Base-by-base conservation (phyloP, 352 stramenopile genomes). In the Globisporangium apiculatum region DNA sequence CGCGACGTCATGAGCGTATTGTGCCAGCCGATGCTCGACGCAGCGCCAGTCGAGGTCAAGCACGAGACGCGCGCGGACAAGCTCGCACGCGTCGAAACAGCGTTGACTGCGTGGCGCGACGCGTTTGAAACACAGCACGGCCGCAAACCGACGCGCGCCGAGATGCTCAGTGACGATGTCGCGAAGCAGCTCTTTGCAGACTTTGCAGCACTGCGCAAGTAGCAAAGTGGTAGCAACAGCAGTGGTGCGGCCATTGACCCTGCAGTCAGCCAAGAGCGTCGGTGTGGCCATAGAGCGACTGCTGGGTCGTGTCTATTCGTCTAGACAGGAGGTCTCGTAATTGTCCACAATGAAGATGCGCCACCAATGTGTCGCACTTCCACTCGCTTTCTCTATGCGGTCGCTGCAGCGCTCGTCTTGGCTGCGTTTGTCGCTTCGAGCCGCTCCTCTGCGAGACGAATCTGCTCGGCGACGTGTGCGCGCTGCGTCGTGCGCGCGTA, bases 1-100 rank as follows among this genome's bases (percentile, higher is more conserved):
- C 56, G 72, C 5, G 83, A 90, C 50, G 59, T 94, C 47, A 93
- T 94, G 83, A 91, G 79, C 56, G 85, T 94, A 46, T 66, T 94
- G 31, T 94, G 85, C 24, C 85, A 94, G 55, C 85, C 85, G 1
- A 87, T 94, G 61, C 63, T 93, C 11, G 72, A 89, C 60, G 68
- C 60, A 15, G 60, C 76, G 4, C 81, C 83, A 0, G 68, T 86
- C 1, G 58, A 73, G 5, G 40, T 81, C 51, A 60, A 77, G 7
- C 67, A 58, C 5, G 77, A 94, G 53, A 88, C 75, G 31, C 79
- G 78, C 8, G 35, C 70, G 0, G 70, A 92, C 40, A 89, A 87
- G 51, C 51, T 89, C 7, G 51, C 66, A 8, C 81, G 79, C 0
- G 60, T 94, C 17, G 76, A 94, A 53, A 63, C 66, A 0, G 72